Base-by-base conservation (phyloP, 371 early-diverging fungal genomes). In the Syncephalis plumigaleata region DNA sequence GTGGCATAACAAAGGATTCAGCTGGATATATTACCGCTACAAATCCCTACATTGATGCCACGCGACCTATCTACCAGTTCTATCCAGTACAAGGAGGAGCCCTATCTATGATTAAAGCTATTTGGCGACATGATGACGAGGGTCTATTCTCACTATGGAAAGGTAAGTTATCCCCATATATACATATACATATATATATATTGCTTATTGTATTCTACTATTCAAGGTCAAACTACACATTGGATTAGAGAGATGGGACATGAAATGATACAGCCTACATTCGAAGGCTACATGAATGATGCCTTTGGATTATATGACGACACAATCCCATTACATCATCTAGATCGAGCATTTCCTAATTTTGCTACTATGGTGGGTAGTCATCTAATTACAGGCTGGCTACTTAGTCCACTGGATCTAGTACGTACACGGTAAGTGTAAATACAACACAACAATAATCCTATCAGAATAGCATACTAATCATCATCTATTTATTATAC, bases 391-490 rank as follows among this genome's bases (percentile, higher is more conserved):
- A 72, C 73, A 3, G 84, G 86, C 8, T 59, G 79, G 26, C 45
- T 81, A 11, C 58, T 87, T 27, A 79, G 81, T 49, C 89, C 89
- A 8, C 50, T 88, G 23, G 87, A 86, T 44, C 60, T 86, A 3
- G 67, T 78, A 38, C 71, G 81, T 27, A 83, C 84, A 5, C 59
- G 79, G 76, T 77, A 69, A 49, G 43, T 24, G 22, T 39, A n/a
- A n/a, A n/a, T n/a, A n/a, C n/a, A n/a, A n/a, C n/a, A n/a, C n/a
- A n/a, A n/a, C n/a, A n/a, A n/a, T n/a, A n/a, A n/a, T n/a, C n/a
- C n/a, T n/a, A n/a, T n/a, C n/a, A n/a, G n/a, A n/a, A n/a, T 17
- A 5, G 9, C 13, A 36, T 16, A 21, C 1, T 3, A 7, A 15
- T 16, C 2, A 1, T 20, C 9, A 21, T 5, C 1, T 22, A 5